Conservation (phyloP, 306 rosid genomes). For the Mucuna pruriens region DNA sequence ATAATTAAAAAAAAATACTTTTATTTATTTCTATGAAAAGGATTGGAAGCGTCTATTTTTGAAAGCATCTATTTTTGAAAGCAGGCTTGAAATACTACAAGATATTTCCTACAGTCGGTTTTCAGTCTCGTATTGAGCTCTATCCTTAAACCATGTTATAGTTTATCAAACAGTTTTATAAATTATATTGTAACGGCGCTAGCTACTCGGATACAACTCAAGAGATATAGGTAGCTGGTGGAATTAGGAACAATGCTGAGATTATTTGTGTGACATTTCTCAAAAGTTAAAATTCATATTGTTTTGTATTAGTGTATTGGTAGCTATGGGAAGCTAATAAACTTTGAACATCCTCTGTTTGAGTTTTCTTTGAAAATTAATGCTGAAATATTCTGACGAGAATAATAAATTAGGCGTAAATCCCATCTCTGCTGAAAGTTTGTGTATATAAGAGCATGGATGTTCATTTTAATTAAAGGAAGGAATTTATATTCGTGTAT, state of each 20-base stretch:
- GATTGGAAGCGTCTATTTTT: not conserved
- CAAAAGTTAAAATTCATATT: not conserved
- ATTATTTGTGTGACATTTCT: not conserved
- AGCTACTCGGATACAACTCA: not conserved
- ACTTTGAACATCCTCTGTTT: no score
- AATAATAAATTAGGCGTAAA: not conserved
- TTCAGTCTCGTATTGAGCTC: constrained; percentile 20
- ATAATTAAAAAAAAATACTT: no score
- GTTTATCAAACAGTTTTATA: not conserved
- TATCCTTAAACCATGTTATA: not conserved
- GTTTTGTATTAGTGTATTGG: no score
- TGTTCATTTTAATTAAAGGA: not conserved
- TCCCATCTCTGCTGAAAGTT: not conserved
- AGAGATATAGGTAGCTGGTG: not conserved
- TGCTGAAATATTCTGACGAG: not conserved
- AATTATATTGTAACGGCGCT: not conserved
- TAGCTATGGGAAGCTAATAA: no score
- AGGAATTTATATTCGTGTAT: not conserved
- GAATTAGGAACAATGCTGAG: not conserved
- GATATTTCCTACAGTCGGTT: constrained; percentile 18
- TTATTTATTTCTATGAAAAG: no score
- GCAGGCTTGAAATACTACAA: constrained; percentile 10
- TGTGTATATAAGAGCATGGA: not conserved
- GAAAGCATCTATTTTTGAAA: not conserved
- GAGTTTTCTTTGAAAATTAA: not conserved